Conservation (phyloP, 257 asterid species). For the Ehretia macrophylla region DNA sequence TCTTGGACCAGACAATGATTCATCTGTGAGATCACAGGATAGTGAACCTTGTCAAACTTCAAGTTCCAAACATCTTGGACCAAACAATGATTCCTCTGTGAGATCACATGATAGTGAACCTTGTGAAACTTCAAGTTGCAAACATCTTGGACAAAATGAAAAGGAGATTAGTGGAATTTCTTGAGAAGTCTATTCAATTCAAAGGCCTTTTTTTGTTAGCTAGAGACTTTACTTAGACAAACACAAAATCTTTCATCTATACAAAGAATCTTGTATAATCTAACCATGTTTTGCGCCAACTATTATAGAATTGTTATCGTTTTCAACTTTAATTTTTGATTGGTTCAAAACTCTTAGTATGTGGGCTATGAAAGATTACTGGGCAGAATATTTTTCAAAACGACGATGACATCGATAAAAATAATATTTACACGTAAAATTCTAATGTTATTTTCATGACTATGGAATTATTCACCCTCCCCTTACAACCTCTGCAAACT, state of each 20-base stretch:
- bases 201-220: slow-evolving; percentile 7
- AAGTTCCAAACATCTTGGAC: no score
- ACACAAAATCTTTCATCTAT: slow-evolving; percentile 4
- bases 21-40: slow-evolving; percentile 1
- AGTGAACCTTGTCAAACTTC: slow-evolving; percentile 14
- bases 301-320: background rate
- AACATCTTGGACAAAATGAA: slow-evolving; percentile 22
- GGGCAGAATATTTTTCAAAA: no score
- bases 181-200: slow-evolving; percentile 8
- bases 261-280: slow-evolving; percentile 15
- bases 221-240: slow-evolving; percentile 14
- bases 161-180: slow-evolving; percentile 25
- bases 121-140: slow-evolving; percentile 15
- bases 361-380: no score
- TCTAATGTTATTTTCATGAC: no score
- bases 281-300: slow-evolving; percentile 9
- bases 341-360: background rate
- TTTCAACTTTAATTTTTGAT: slow-evolving; percentile 2
- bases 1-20: slow-evolving; percentile 16
- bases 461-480: no score
- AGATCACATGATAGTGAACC: no score
- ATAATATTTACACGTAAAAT: no score
- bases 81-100: no score
- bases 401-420: no score
- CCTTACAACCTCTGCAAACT: no score